Evolutionary conservation across 1,284 basidiomycete species (phyloP).

Genomic region (Rhodotorula sp.): DNA sequence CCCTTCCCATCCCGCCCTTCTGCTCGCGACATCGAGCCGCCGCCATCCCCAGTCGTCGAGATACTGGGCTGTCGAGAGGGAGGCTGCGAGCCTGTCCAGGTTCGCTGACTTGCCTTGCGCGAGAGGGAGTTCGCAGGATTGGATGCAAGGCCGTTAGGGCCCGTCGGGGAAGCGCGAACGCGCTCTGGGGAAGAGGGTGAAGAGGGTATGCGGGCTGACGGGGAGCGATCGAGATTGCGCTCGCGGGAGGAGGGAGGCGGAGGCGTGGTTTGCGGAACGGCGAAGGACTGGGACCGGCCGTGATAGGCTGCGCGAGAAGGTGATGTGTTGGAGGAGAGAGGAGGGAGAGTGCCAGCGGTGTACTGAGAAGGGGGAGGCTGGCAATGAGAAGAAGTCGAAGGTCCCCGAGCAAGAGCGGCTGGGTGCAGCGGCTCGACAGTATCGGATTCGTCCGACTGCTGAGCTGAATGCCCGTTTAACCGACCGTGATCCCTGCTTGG

Average conservation of each 20-base stretch:
- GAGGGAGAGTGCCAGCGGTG: neutral
- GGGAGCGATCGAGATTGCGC: neutral
- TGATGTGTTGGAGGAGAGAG: neutral
- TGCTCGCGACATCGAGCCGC: neutral
- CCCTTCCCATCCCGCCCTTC: too few relatives aligned
- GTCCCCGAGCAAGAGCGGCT: neutral
- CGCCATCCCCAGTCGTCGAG: neutral
- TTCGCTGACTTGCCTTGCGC: neutral
- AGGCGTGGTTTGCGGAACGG: neutral
- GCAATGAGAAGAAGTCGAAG: neutral
- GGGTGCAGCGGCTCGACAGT: constrained; percentile 10
- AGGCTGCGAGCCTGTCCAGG: constrained; percentile 5
- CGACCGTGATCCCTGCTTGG: too few relatives aligned
- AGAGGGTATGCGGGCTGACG: neutral
- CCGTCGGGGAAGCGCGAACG: neutral
- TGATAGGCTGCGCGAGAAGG: neutral
- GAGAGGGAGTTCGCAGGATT: neutral
- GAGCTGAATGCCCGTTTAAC: neutral
- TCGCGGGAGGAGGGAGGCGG: neutral
- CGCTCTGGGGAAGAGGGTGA: neutral
- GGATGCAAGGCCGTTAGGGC: neutral
- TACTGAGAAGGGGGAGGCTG: neutral
- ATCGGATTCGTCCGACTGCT: neutral
- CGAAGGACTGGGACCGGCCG: constrained; percentile 7
- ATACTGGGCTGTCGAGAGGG: constrained; percentile 9